Percentiles rank a stretch among this genome's conserved stretches.
These are phyloP conservation scores for Colletotrichum siamense DNA, from an alignment of 2,329 filamentous ascomycete species.

Conservation along the genomic window DNA sequence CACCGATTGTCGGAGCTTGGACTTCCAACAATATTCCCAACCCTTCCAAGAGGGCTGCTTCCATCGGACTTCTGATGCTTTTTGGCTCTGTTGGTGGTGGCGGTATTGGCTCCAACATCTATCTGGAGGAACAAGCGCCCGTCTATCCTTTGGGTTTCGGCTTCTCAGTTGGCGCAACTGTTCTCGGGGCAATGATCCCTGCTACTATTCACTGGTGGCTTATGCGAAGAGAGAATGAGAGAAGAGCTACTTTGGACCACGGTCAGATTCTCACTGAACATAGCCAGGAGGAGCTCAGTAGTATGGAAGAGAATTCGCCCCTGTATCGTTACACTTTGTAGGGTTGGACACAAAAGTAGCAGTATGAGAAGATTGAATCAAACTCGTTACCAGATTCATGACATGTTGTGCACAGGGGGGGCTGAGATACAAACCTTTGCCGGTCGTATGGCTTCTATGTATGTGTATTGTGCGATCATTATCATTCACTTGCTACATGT, in stretches of 20 bases:
- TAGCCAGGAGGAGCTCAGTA: neutral
- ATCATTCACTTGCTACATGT: accelerated
- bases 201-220: neutral
- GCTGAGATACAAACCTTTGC: neutral
- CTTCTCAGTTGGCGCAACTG: neutral
- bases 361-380: neutral
- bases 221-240: neutral
- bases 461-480: accelerated
- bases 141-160: neutral
- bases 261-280: neutral
- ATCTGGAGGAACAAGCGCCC: neutral
- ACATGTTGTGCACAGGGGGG: too few species aligned
- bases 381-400: neutral
- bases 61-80: neutral
- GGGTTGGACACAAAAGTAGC: neutral
- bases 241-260: neutral
- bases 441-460: accelerated
- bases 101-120: neutral
- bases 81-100: neutral
- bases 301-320: neutral
- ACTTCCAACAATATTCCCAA: neutral
- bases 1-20: neutral
- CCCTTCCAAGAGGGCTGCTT: neutral
- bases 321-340: neutral
- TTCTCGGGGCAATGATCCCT: neutral